These are phyloP conservation scores for Puccinia horiana DNA, from an alignment of 1,284 basidiomycete genomes.

Conservation along the genomic window DNA sequence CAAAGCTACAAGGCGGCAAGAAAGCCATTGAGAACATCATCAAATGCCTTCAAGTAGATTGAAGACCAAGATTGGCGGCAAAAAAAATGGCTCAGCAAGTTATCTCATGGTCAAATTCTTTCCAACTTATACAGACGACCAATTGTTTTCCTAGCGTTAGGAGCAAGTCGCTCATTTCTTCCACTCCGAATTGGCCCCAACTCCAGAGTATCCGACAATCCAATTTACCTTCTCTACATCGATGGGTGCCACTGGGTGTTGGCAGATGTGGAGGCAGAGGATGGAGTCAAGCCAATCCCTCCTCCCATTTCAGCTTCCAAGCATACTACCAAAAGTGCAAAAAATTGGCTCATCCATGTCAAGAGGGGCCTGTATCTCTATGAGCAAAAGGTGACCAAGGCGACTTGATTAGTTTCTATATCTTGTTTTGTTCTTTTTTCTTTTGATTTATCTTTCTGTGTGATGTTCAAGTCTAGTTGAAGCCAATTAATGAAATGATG, in stretches of 20 bases:
- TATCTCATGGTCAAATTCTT: not conserved
- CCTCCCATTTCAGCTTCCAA: not conserved
- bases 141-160: not conserved
- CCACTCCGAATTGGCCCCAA: not conserved
- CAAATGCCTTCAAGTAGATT: not conserved
- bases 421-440: too few relatives aligned
- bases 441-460: too few relatives aligned
- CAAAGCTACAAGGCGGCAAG: not conserved
- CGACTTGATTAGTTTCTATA: too few relatives aligned
- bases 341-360: not conserved
- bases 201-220: too few relatives aligned
- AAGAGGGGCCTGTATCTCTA: not conserved
- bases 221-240: not conserved
- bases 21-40: not conserved
- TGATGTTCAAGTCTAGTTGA: too few relatives aligned
- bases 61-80: not conserved
- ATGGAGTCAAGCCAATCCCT: not conserved
- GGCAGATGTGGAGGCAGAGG: not conserved
- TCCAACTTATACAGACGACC: not conserved
- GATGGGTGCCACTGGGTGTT: not conserved
- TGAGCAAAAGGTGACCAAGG: too few relatives aligned
- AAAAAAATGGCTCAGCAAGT: constrained; percentile 22
- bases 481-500: too few relatives aligned
- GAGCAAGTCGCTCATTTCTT: not conserved
- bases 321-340: not conserved